Conservation (phyloP, 2,329 filamentous ascomycete genomes). For the Alternaria gaisen region DNA sequence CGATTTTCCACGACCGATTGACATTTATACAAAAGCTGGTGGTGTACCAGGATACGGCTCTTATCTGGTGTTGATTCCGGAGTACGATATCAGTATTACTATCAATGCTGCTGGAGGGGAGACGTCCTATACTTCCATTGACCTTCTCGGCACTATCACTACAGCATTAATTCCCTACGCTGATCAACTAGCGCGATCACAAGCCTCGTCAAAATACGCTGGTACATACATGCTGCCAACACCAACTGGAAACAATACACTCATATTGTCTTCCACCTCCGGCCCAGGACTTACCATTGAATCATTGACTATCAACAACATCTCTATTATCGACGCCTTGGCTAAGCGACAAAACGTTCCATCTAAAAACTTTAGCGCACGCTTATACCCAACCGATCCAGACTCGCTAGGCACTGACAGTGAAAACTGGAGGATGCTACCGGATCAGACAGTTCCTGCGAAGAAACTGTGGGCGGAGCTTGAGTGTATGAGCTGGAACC, state of each 20-base stretch:
- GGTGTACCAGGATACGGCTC: constrained; percentile 35
- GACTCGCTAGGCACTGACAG: constrained; percentile 23
- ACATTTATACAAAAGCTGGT: constrained; percentile 38
- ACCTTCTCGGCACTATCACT: constrained; percentile 23
- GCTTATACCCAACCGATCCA: constrained; percentile 34
- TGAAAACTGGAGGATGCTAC: constrained; percentile 30
- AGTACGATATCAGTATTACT: constrained; percentile 35
- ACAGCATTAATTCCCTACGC: constrained; percentile 31
- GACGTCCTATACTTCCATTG: constrained; percentile 16
- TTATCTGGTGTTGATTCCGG: constrained; percentile 32
- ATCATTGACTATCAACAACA: constrained; percentile 26
- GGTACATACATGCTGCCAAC: constrained; percentile 28
- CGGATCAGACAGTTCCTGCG: constrained; percentile 19
- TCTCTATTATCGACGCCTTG: constrained; percentile 23
- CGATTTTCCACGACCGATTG: constrained; percentile 28
- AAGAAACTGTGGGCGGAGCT: constrained; percentile 28
- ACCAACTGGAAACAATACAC: constrained; percentile 21
- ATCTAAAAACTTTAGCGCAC: constrained; percentile 22
- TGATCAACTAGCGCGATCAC: constrained; percentile 28
- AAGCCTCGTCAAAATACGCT: constrained; percentile 28
- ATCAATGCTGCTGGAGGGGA: constrained; percentile 33
- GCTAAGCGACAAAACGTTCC: constrained; percentile 18
- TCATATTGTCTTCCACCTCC: constrained; percentile 2
- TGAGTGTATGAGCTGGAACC: constrained; percentile 33
- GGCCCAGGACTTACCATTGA: constrained; percentile 35